Conservation (phyloP, 805 yeast genomes). For the Yarrowia keelungensis region DNA sequence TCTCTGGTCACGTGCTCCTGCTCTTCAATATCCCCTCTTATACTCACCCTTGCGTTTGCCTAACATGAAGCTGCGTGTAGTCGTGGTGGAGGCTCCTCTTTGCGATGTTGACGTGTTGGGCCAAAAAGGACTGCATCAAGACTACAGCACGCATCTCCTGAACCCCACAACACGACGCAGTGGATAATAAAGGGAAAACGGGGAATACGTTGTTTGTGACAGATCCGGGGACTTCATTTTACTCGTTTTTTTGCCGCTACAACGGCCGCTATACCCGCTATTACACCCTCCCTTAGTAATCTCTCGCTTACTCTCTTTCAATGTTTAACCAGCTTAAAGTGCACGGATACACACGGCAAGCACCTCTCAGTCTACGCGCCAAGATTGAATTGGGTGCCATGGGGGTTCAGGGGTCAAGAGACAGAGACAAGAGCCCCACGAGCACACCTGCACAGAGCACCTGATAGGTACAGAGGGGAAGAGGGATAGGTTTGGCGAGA, state of each 20-base stretch:
- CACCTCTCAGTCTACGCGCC: constrained; percentile 21
- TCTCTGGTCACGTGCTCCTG: too few relatives aligned
- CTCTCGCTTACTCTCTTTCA: constrained; percentile 18
- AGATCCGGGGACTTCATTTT: too few relatives aligned
- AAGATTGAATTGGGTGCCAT: constrained; percentile 19
- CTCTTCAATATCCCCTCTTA: neutral
- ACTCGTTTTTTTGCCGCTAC: too few relatives aligned
- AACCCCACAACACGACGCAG: constrained; percentile 21
- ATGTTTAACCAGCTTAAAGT: constrained; percentile 17
- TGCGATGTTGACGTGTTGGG: constrained; percentile 38
- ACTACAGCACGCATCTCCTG: constrained; percentile 33
- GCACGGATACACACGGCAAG: constrained; percentile 37
- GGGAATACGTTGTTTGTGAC: too few relatives aligned
- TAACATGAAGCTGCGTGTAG: constrained; percentile 35
- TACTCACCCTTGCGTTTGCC: constrained; percentile 39
- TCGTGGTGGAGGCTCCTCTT: neutral
- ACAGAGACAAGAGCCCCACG: neutral
- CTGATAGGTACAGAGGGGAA: too few relatives aligned
- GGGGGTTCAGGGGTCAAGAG: constrained; percentile 14
- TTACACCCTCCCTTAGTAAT: too few relatives aligned
- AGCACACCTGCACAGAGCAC: neutral
- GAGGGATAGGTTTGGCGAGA: too few relatives aligned
- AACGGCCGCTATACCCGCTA: too few relatives aligned
- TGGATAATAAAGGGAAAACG: constrained; percentile 6
- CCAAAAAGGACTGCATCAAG: constrained; percentile 35